Conservation (phyloP, 495 filamentous ascomycete species). For the Penicillium cataractarum region DNA sequence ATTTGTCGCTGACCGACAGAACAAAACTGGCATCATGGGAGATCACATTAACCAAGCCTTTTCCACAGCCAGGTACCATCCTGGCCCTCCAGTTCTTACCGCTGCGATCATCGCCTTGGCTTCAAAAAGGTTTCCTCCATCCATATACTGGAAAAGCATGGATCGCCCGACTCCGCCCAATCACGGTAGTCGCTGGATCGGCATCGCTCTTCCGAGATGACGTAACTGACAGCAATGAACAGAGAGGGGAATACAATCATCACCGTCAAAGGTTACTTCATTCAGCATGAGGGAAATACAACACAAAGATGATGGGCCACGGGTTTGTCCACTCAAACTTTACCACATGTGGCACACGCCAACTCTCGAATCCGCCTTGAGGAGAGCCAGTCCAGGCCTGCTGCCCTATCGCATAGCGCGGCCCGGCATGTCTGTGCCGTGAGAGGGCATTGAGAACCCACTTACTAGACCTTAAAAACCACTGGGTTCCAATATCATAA, state of each 20-base stretch:
- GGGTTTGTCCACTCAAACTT: background rate
- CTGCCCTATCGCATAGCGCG: conserved; percentile 5
- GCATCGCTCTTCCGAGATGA: conserved; percentile 31
- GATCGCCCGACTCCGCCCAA: background rate
- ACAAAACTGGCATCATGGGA: background rate
- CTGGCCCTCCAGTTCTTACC: background rate
- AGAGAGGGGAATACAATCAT: background rate
- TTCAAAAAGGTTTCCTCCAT: background rate
- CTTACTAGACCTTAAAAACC: conserved; percentile 15
- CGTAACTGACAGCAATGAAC: conserved; percentile 19
- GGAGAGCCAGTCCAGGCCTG: background rate
- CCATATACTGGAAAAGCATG: background rate
- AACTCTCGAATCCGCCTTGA: background rate
- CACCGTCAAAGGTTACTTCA: background rate
- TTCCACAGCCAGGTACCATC: conserved; percentile 6
- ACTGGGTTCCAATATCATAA: background rate
- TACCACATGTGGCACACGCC: conserved; percentile 1
- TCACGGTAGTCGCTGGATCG: conserved; percentile 12
- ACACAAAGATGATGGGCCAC: conserved; percentile 1
- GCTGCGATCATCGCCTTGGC: background rate
- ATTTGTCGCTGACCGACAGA: conserved; percentile 7
- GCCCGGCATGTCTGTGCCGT: conserved; percentile 4
- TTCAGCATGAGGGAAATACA: background rate
- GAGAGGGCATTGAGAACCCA: conserved; percentile 5
- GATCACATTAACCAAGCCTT: conserved; percentile 10